Evolutionary conservation across 2,329 filamentous ascomycete species (phyloP).

Genomic region (Talaromyces sp.): DNA sequence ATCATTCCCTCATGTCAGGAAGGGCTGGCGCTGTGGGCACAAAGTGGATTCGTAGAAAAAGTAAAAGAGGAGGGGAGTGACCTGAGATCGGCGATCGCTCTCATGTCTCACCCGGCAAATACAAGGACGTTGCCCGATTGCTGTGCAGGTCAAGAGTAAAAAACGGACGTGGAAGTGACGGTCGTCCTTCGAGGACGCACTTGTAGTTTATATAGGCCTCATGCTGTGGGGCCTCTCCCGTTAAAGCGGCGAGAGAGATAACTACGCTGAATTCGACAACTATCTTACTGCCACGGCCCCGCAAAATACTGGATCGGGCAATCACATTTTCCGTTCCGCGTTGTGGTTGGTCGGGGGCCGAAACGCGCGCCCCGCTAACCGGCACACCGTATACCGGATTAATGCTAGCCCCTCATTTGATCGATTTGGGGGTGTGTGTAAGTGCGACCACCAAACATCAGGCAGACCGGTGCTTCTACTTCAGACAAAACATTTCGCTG

Average conservation of each 20-base stretch:
- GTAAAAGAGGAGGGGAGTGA: not conserved
- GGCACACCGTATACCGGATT: not conserved
- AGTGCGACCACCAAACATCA: too few species aligned
- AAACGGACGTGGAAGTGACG: conserved; percentile 7
- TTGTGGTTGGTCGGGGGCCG: not conserved
- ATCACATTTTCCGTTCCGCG: not conserved
- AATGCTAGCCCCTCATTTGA: too few species aligned
- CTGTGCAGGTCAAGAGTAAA: not conserved
- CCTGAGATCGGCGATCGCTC: not conserved
- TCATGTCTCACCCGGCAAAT: not conserved
- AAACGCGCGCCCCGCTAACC: not conserved
- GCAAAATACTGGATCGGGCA: conserved; percentile 1
- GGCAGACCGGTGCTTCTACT: too few species aligned
- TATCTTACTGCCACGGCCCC: not conserved
- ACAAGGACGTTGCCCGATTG: not conserved
- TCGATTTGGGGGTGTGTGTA: too few species aligned
- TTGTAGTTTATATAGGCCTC: conserved; percentile 3
- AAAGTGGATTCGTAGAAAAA: not conserved
- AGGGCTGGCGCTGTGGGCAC: not conserved
- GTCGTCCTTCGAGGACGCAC: not conserved
- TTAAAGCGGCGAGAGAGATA: not conserved
- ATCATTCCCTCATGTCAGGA: not conserved
- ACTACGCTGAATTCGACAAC: not conserved
- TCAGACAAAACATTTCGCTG: too few species aligned
- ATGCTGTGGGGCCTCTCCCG: not conserved